Conservation (phyloP, 257 asterid genomes). For the Leptodermis oblonga region DNA sequence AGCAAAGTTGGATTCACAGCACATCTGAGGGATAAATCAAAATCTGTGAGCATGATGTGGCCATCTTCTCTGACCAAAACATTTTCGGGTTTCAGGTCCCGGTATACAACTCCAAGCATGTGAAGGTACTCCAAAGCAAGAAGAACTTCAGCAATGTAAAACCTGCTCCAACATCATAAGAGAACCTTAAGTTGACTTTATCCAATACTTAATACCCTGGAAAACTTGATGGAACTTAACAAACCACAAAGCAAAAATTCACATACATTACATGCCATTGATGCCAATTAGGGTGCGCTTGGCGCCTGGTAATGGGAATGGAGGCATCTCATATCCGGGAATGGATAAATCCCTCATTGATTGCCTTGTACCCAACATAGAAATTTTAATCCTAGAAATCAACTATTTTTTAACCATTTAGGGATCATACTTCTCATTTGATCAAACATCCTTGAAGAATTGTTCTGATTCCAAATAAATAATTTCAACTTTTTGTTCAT, state of each 20-base stretch:
- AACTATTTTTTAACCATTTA: not conserved
- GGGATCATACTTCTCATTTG: not conserved
- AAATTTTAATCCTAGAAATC: too few species aligned
- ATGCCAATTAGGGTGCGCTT: too few species aligned
- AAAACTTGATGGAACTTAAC: not conserved
- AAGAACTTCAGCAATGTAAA: slow-evolving; percentile 80
- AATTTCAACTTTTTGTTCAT: not conserved
- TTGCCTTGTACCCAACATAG: too few species aligned
- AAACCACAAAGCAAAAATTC: not conserved
- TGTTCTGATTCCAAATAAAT: not conserved
- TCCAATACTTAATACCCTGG: not conserved
- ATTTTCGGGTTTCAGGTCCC: slow-evolving; percentile 90
- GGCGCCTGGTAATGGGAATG: too few species aligned
- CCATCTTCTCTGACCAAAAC: slow-evolving; percentile 81
- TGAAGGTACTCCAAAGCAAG: slow-evolving; percentile 90
- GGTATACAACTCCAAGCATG: slow-evolving; percentile 88
- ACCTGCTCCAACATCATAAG: slow-evolving; percentile 37
- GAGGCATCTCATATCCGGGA: too few species aligned
- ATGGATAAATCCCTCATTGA: too few species aligned
- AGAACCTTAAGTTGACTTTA: not conserved
- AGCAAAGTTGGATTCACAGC: slow-evolving; percentile 47
- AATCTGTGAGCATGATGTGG: slow-evolving; percentile 87
- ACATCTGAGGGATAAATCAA: slow-evolving; percentile 69
- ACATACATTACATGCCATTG: not conserved
- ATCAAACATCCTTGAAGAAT: not conserved